Evolutionary conservation across 805 yeast genomes (phyloP).

Genomic region (Wickerhamiella spandovensis): DNA sequence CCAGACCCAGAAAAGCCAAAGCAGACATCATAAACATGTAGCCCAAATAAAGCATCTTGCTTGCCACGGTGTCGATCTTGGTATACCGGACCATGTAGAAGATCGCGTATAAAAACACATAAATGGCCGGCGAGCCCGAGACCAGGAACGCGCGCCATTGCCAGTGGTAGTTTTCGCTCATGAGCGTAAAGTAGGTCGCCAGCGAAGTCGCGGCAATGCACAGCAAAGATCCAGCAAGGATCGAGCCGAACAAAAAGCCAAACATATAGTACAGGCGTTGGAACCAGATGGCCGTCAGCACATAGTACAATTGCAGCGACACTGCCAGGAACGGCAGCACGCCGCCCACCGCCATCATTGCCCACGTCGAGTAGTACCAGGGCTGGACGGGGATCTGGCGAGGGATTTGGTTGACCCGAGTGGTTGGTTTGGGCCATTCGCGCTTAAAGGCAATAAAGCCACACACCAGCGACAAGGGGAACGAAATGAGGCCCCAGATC

Average conservation of each 20-base stretch:
- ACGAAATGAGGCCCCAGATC: slow-evolving; percentile 75
- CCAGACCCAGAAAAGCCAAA: slow-evolving; percentile 69
- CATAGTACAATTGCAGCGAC: slow-evolving; percentile 88
- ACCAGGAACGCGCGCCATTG: slow-evolving; percentile 86
- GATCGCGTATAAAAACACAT: slow-evolving; percentile 73
- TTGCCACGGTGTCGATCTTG: slow-evolving; percentile 60
- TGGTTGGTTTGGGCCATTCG: slow-evolving; percentile 52
- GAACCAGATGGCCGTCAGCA: slow-evolving; percentile 85
- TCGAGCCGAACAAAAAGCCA: slow-evolving; percentile 86
- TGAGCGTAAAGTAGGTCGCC: slow-evolving; percentile 69
- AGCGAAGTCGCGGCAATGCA: slow-evolving; percentile 69
- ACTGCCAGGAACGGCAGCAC: slow-evolving; percentile 90
- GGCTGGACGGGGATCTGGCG: slow-evolving; percentile 92
- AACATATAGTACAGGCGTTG: slow-evolving; percentile 92
- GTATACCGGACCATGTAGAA: slow-evolving; percentile 34
- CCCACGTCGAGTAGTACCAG: slow-evolving; percentile 56
- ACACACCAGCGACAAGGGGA: slow-evolving; percentile 78
- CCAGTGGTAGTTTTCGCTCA: slow-evolving; percentile 92
- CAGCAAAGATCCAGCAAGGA: slow-evolving; percentile 67
- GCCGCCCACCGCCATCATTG: slow-evolving; percentile 66
- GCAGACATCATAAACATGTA: slow-evolving; percentile 63
- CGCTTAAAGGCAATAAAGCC: slow-evolving; percentile 62
- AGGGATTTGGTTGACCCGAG: slow-evolving; percentile 87
- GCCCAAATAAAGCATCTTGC: slow-evolving; percentile 68
- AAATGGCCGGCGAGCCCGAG: slow-evolving; percentile 80